Conservation (phyloP, 2,329 filamentous ascomycete genomes). For the Diplodia scrobiculata region DNA sequence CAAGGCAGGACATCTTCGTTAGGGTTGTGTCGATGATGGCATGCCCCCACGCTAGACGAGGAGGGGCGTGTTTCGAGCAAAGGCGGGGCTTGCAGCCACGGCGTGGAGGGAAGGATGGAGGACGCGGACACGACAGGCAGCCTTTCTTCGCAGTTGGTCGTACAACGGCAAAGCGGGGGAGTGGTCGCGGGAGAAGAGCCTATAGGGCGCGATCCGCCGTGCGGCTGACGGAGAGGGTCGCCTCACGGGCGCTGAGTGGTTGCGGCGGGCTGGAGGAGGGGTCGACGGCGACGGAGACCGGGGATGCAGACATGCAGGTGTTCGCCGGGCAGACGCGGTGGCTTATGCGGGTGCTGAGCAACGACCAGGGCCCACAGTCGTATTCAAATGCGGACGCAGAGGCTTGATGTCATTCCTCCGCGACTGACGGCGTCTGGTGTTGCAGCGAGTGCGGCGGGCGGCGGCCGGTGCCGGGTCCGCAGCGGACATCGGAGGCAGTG, state of each 20-base stretch:
- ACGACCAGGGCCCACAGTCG: constrained; percentile 1
- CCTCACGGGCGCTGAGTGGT: neutral
- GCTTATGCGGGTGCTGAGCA: constrained; percentile 20
- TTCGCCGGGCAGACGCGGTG: constrained; percentile 1
- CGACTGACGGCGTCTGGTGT: neutral
- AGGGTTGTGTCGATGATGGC: neutral
- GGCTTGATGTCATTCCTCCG: neutral
- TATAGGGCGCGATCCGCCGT: neutral
- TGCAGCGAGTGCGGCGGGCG: neutral
- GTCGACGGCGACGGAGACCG: neutral
- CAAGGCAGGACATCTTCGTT: constrained; percentile 19
- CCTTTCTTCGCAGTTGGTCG: neutral
- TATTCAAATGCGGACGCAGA: neutral
- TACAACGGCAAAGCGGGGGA: neutral
- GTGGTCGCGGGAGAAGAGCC: neutral
- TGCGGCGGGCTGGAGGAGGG: neutral
- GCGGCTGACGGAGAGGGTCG: constrained; percentile 20
- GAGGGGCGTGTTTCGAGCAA: constrained; percentile 2
- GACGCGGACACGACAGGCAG: neutral
- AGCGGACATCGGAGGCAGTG: neutral
- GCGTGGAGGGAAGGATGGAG: neutral
- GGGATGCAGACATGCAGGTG: constrained; percentile 19
- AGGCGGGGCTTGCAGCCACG: neutral
- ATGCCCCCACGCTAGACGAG: constrained; percentile 22
- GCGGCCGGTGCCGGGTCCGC: neutral